Evolutionary conservation across 176 grass and related monocot species (phyloP), one percentile per base, ranked within the genome.

Genomic region (Zoysia pacifica): DNA sequence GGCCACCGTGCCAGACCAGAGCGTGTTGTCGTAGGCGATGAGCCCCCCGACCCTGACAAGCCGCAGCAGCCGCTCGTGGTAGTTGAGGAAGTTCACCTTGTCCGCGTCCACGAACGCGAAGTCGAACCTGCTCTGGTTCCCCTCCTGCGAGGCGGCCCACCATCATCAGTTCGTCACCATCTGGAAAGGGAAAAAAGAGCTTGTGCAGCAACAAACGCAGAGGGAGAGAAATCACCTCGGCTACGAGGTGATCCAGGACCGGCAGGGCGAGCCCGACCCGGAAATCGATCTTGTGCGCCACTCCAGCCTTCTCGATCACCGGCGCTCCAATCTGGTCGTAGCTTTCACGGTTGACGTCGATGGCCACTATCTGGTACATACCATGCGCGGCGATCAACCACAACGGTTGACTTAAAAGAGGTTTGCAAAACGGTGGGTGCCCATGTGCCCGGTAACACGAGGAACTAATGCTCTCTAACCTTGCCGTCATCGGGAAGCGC

Each of bases 41-140:
- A 91, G 72, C 12, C 89, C 89, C 10, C 91, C 91, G 38, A 91
- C 71, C 72, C 79, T 74, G 66, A 94, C 64, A 61, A 94, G 83
- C 40, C 41, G 65, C 45, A 94, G 88, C 69, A 86, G 67, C 67
- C 83, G 83, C 80, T 91, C 85, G 68, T 94, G 86, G 82, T 91
- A 91, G 46, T 75, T 77, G 62, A 81, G 77, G 75, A 70, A 94
- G 76, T 91, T 94, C 62, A 20, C 79, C 70, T 94, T 89, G 80
- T 89, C 89, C 11, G 91, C 91, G 69, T 91, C 91, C 78, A 94
- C 79, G 79, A 94, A 89, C 13, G 83, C 88, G 51, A 94, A 94
- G 70, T 94, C 91, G 81, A 91, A 94, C 62, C 15, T 38, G 9
- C 76, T 72, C 10, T 55, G 1, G 66, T 81, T 91, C 35, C 48